Percentiles rank a stretch among this genome's conserved stretches.
These are phyloP conservation scores for Domatiomyces catenatus DNA, from an alignment of 2,329 filamentous ascomycete genomes.

Conservation along the genomic window DNA sequence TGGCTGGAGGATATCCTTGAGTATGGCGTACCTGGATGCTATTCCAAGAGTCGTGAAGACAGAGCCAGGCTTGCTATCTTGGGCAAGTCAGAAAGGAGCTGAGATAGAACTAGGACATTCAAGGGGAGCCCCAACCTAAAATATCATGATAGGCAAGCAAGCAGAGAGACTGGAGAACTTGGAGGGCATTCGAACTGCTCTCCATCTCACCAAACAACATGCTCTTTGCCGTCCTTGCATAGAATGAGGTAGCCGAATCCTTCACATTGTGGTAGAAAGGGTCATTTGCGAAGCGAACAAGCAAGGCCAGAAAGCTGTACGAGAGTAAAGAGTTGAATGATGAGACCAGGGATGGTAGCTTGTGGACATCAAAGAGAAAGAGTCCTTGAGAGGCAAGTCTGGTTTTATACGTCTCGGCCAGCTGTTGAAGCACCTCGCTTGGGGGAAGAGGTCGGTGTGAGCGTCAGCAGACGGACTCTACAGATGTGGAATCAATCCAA, in stretches of 20 bases:
- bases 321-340: slow-evolving; percentile 27
- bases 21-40: slow-evolving; percentile 7
- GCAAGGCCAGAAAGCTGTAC: slow-evolving; percentile 28
- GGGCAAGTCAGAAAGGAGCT: neutral
- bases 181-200: slow-evolving; percentile 4
- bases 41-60: slow-evolving; percentile 12
- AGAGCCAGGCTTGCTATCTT: slow-evolving; percentile 9
- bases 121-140: slow-evolving; percentile 2
- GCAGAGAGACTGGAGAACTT: slow-evolving; percentile 10
- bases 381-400: slow-evolving; percentile 38
- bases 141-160: slow-evolving; percentile 11
- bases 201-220: slow-evolving; percentile 5
- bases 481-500: neutral
- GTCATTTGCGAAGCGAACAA: slow-evolving; percentile 27
- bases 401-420: slow-evolving; percentile 30
- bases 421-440: slow-evolving; percentile 24
- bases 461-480: slow-evolving; percentile 3
- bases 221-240: slow-evolving; percentile 22
- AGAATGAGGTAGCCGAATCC: slow-evolving; percentile 18
- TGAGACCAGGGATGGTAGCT: slow-evolving; percentile 14
- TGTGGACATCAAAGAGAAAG: slow-evolving; percentile 27
- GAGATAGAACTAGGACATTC: neutral
- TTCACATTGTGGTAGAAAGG: slow-evolving; percentile 13
- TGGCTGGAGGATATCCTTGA: slow-evolving; percentile 3
- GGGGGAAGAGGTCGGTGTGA: slow-evolving; percentile 22